A percentile compares a stretch with the other conserved stretches of the same genome.
Conservation (phyloP, 176 grass and related monocot genomes). For the Oryza rufipogon region DNA sequence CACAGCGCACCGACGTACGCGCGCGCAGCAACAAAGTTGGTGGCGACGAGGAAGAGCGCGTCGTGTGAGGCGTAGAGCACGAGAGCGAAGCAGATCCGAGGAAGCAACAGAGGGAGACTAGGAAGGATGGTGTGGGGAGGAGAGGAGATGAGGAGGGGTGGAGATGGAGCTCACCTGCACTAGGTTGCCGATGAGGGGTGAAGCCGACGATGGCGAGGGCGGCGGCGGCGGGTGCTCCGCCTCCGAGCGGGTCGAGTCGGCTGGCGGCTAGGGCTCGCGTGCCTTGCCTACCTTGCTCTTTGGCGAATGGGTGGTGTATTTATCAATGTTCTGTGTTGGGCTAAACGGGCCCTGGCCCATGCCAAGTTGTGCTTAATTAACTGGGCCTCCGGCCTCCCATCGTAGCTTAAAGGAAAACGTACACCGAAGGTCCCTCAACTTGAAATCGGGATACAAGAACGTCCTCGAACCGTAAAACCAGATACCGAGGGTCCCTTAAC, state of each 20-base stretch:
- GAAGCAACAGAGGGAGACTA: neutral
- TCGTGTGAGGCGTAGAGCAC: neutral
- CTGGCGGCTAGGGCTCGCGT: neutral
- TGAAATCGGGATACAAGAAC: too few relatives aligned
- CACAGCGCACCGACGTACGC: too few relatives aligned
- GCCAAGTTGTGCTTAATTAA: too few relatives aligned
- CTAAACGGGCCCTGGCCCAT: too few relatives aligned
- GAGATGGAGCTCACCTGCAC: neutral
- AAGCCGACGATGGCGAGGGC: too few relatives aligned
- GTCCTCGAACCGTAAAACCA: too few relatives aligned
- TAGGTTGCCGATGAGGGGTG: neutral
- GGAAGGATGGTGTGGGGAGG: neutral
- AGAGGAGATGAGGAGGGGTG: neutral
- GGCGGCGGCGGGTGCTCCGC: neutral
- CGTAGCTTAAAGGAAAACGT: too few relatives aligned
- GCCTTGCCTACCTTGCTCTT: neutral
- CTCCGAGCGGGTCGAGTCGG: neutral
- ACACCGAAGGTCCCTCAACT: too few relatives aligned
- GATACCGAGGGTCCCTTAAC: too few relatives aligned
- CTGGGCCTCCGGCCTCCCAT: too few relatives aligned
- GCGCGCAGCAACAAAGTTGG: neutral
- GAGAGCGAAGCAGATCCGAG: neutral
- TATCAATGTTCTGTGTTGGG: too few relatives aligned
- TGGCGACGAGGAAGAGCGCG: neutral
- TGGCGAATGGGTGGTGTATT: neutral